Conservation (phyloP, 2,329 filamentous ascomycete species). For the Verticillium dahliae region DNA sequence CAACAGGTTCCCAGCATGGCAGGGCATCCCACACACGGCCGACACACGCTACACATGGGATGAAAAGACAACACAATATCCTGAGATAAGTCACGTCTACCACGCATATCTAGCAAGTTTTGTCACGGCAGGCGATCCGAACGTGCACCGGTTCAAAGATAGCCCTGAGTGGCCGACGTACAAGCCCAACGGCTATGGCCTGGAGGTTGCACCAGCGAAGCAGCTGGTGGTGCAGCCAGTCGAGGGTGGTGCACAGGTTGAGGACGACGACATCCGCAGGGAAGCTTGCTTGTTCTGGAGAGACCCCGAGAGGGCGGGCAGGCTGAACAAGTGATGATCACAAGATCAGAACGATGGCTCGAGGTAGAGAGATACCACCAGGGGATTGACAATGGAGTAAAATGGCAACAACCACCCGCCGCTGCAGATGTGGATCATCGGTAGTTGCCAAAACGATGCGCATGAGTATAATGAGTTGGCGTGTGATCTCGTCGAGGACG, state of each 20-base stretch:
- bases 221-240: slow-evolving; percentile 25
- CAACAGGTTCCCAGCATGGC: slow-evolving; percentile 23
- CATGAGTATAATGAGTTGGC: no score
- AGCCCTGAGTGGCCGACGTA: slow-evolving; percentile 18
- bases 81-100: slow-evolving; percentile 26
- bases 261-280: slow-evolving; percentile 23
- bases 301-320: slow-evolving; percentile 22
- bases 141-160: slow-evolving; percentile 15
- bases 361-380: no score
- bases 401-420: no score
- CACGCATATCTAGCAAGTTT: slow-evolving; percentile 30
- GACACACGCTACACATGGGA: slow-evolving; percentile 29
- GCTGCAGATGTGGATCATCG: no score
- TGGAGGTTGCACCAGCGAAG: slow-evolving; percentile 15
- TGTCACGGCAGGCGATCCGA: slow-evolving; percentile 26
- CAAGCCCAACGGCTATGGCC: slow-evolving; percentile 13
- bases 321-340: slow-evolving; percentile 23
- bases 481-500: no score
- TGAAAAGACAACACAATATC: slow-evolving; percentile 24
- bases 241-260: slow-evolving; percentile 18
- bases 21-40: slow-evolving; percentile 29
- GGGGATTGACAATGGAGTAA: no score
- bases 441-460: no score
- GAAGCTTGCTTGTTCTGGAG: slow-evolving; percentile 28
- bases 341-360: no score